These are phyloP conservation scores for Lactarius sanguifluus DNA, from an alignment of 768 basidiomycete species.

Conservation along the genomic window DNA sequence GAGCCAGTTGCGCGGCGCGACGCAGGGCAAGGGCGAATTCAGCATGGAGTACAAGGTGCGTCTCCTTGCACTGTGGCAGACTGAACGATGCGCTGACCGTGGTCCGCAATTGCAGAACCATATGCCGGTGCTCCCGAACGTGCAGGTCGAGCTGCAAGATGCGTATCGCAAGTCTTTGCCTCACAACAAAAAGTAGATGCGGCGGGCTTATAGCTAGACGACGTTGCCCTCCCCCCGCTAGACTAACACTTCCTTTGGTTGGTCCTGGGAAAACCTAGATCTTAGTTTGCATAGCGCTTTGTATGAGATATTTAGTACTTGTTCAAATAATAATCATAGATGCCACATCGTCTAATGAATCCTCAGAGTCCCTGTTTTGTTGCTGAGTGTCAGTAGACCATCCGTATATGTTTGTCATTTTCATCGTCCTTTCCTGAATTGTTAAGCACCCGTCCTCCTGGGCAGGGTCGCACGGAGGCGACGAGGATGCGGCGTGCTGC, in stretches of 20 bases:
- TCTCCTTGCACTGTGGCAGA: slow-evolving; percentile 20
- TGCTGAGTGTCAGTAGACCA: background rate
- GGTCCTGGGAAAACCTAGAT: background rate
- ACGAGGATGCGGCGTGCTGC: too few relatives aligned
- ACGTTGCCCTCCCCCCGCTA: background rate
- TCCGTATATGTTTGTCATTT: background rate
- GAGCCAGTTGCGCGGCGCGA: slow-evolving; percentile 86
- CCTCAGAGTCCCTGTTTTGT: background rate
- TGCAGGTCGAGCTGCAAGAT: slow-evolving; percentile 88
- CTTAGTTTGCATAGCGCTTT: background rate
- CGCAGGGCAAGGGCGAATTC: slow-evolving; percentile 95
- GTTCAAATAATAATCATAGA: background rate
- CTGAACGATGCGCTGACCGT: slow-evolving; percentile 15
- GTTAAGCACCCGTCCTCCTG: too few relatives aligned
- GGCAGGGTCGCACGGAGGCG: too few relatives aligned
- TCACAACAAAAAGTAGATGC: slow-evolving; percentile 66
- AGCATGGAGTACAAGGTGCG: slow-evolving; percentile 77
- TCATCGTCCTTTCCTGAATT: too few relatives aligned
- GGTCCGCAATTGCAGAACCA: slow-evolving; percentile 53
- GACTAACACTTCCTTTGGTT: background rate
- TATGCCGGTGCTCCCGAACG: slow-evolving; percentile 75
- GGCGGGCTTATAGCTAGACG: background rate
- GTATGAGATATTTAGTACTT: background rate
- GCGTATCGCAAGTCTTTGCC: slow-evolving; percentile 79
- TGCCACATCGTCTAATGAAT: background rate